Conservation (phyloP, 192 early-diverging fungal species). For the Cetraspora pellucida region DNA sequence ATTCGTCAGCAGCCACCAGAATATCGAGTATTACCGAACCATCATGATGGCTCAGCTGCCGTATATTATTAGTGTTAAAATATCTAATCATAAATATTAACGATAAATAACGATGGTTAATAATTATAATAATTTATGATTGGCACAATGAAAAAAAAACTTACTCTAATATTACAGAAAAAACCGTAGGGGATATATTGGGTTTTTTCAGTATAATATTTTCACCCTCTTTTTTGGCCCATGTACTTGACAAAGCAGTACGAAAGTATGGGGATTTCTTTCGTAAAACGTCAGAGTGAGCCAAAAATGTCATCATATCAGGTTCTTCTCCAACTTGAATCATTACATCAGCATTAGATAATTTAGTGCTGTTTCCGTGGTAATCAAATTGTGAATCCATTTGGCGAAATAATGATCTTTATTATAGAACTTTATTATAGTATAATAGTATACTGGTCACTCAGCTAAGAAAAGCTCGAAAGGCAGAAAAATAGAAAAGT, state of each 20-base stretch:
- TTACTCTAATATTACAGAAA: slow-evolving; percentile 26
- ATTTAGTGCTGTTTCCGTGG: too few species aligned
- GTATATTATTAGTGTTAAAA: neutral
- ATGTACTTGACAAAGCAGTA: slow-evolving; percentile 18
- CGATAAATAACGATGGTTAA: neutral
- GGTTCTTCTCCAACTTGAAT: slow-evolving; percentile 18
- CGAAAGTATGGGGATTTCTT: slow-evolving; percentile 13
- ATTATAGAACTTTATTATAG: too few species aligned
- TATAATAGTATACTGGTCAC: too few species aligned
- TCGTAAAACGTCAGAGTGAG: neutral
- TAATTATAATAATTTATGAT: too few species aligned
- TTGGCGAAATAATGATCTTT: too few species aligned
- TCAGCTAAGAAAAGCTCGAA: too few species aligned
- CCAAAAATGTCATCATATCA: slow-evolving; percentile 2
- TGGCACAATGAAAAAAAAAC: neutral
- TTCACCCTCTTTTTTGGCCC: slow-evolving; percentile 14
- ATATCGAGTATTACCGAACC: slow-evolving; percentile 16
- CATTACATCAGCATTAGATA: slow-evolving; percentile 28
- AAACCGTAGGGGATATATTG: slow-evolving; percentile 21
- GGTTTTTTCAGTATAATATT: slow-evolving; percentile 28
- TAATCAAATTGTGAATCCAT: too few species aligned
- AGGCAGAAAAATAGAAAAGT: too few species aligned
- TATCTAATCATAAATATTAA: slow-evolving; percentile 20
- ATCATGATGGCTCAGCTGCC: neutral
- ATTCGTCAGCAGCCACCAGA: slow-evolving; percentile 20